A percentile compares a stretch with the other conserved stretches of the same genome.
Evolutionary conservation across 2,329 filamentous ascomycete genomes (phyloP).

Genomic region (Aspergillus sp.): DNA sequence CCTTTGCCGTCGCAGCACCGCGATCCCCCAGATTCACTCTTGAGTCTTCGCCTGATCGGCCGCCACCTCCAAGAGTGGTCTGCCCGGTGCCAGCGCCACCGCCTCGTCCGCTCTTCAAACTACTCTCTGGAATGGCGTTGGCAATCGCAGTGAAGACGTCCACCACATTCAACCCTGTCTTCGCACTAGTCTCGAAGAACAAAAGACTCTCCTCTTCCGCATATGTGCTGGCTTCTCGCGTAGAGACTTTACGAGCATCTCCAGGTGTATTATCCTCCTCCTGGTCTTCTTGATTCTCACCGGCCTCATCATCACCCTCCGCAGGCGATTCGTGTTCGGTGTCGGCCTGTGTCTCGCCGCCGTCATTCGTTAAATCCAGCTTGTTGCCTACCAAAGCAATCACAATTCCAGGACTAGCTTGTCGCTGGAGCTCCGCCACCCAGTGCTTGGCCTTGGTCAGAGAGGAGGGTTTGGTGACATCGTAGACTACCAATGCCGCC

Average conservation of each 20-base stretch:
- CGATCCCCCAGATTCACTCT: slow-evolving; percentile 80
- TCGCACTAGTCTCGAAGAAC: slow-evolving; percentile 98
- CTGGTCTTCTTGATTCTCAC: slow-evolving; percentile 54
- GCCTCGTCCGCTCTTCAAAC: slow-evolving; percentile 84
- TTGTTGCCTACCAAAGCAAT: slow-evolving; percentile 98
- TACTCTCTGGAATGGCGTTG: slow-evolving; percentile 96
- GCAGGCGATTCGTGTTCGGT: slow-evolving; percentile 39
- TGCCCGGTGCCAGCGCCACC: slow-evolving; percentile 62
- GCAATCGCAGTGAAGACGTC: slow-evolving; percentile 98
- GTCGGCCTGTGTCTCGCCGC: slow-evolving; percentile 39
- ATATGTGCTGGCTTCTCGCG: slow-evolving; percentile 87
- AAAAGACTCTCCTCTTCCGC: slow-evolving; percentile 91
- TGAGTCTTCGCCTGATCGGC: slow-evolving; percentile 49
- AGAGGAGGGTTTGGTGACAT: slow-evolving; percentile 93
- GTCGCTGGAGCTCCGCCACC: slow-evolving; percentile 95
- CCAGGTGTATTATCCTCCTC: slow-evolving; percentile 62
- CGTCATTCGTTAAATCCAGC: slow-evolving; percentile 73
- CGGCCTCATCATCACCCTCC: slow-evolving; percentile 42
- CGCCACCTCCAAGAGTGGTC: slow-evolving; percentile 53
- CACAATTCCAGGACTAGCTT: slow-evolving; percentile 93
- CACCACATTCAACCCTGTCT: slow-evolving; percentile 89
- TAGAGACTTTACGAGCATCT: slow-evolving; percentile 83
- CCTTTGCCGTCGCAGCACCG: slow-evolving; percentile 74
- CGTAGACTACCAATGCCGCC: slow-evolving; percentile 96
- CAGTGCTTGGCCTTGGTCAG: slow-evolving; percentile 97